Percentiles rank a stretch among this genome's conserved stretches.
These are phyloP conservation scores for Lipomyces lipofer DNA, from an alignment of 805 yeast genomes.

Conservation along the genomic window DNA sequence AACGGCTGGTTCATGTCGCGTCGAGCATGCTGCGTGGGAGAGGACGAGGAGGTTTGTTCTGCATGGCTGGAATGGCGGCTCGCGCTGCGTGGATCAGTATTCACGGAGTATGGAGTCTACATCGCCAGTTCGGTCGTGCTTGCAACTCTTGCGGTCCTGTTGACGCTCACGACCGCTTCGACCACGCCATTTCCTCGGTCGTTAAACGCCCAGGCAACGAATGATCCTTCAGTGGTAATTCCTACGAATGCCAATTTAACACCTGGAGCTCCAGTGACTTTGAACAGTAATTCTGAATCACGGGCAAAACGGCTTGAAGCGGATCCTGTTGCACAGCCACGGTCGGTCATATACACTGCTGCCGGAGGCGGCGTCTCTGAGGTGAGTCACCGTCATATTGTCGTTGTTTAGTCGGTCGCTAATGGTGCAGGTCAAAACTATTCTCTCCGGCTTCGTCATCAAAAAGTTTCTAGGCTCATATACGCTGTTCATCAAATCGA, in stretches of 20 bases:
- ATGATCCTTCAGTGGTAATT: background rate
- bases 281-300: background rate
- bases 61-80: conserved; percentile 43
- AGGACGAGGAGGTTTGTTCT: conserved; percentile 36
- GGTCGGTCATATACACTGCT: conserved; percentile 48
- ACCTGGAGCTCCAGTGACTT: conserved; percentile 1
- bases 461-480: conserved; percentile 54
- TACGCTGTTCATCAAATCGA: conserved; percentile 51
- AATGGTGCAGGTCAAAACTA: conserved; percentile 46
- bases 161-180: conserved; percentile 49
- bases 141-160: conserved; percentile 40
- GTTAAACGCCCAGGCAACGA: too few relatives aligned
- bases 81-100: conserved; percentile 16
- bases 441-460: conserved; percentile 58
- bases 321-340: conserved; percentile 5
- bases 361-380: conserved; percentile 65
- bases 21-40: conserved; percentile 46
- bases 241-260: background rate
- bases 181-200: conserved; percentile 41
- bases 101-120: conserved; percentile 42
- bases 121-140: conserved; percentile 17
- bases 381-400: conserved; percentile 33
- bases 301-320: too few relatives aligned
- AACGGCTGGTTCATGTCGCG: conserved; percentile 49
- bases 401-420: background rate